Conservation (phyloP, 768 basidiomycete species). For the Hirschioporus abietinus region DNA sequence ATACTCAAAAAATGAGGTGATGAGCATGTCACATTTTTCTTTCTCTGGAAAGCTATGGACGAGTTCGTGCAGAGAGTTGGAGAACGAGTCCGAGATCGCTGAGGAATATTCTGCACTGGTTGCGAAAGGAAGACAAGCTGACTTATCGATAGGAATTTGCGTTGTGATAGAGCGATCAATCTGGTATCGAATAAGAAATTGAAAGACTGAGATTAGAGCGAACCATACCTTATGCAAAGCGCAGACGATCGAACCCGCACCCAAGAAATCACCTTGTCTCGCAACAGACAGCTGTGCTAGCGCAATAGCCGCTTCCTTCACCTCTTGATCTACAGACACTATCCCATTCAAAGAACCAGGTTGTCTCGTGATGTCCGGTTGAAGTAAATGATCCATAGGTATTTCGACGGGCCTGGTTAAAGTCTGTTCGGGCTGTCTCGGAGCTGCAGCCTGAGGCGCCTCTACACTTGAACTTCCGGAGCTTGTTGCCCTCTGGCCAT, state of each 20-base stretch:
- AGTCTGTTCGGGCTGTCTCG: conserved; percentile 1
- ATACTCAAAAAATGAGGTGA: conserved; percentile 35
- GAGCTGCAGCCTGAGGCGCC: conserved; percentile 13
- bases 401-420: conserved; percentile 12
- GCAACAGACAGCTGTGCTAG: conserved; percentile 41
- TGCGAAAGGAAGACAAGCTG: conserved; percentile 28
- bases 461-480: conserved; percentile 2
- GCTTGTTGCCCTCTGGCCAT: conserved; percentile 19
- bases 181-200: conserved; percentile 7
- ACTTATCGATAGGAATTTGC: conserved; percentile 25
- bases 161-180: conserved; percentile 36
- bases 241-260: conserved; percentile 41
- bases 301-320: conserved; percentile 35
- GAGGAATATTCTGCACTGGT: conserved; percentile 8
- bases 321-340: conserved; percentile 23
- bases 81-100: conserved; percentile 22
- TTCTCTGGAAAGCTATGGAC: conserved; percentile 23
- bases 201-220: background rate
- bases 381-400: background rate
- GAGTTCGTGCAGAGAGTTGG: conserved; percentile 30
- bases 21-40: conserved; percentile 11
- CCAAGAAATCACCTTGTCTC: conserved; percentile 42
- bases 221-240: conserved; percentile 39
- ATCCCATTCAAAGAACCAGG: conserved; percentile 9
- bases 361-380: background rate